These are phyloP conservation scores for Leccinum insolens DNA, from an alignment of 1,284 basidiomycete genomes.

Conservation along the genomic window DNA sequence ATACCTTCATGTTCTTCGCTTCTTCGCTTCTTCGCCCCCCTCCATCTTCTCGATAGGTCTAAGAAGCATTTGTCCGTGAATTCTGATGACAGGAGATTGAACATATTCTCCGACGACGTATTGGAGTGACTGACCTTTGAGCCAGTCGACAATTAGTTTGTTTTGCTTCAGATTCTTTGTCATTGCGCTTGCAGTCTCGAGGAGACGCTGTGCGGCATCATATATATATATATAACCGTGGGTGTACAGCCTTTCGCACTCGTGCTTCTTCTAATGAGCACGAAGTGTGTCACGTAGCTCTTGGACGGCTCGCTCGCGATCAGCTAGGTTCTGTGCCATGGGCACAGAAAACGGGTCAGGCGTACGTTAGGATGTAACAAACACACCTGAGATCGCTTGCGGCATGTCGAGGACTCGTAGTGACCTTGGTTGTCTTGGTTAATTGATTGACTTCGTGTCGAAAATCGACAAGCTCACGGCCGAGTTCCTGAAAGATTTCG, in stretches of 20 bases:
- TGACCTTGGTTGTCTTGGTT: neutral
- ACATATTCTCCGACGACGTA: neutral
- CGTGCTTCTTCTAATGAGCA: neutral
- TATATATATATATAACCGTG: neutral
- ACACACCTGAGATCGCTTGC: neutral
- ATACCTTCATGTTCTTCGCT: neutral
- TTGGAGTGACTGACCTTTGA: neutral
- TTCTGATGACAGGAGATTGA: neutral
- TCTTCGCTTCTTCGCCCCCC: neutral
- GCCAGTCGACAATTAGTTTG: neutral
- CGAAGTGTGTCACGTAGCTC: neutral
- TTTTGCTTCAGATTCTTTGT: neutral
- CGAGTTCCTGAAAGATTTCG: neutral
- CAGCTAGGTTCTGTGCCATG: neutral
- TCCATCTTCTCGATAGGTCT: neutral
- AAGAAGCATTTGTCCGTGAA: neutral
- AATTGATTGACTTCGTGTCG: neutral
- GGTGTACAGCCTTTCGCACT: neutral
- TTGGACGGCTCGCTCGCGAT: neutral
- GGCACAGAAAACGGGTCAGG: neutral
- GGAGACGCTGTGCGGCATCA: neutral
- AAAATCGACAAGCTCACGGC: neutral
- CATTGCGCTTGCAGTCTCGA: neutral
- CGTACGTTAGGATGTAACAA: neutral
- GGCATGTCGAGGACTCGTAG: neutral